These are phyloP conservation scores for Entelexis paramagnoliae DNA, from an alignment of 1,139 yeast genomes.

Conservation along the genomic window DNA sequence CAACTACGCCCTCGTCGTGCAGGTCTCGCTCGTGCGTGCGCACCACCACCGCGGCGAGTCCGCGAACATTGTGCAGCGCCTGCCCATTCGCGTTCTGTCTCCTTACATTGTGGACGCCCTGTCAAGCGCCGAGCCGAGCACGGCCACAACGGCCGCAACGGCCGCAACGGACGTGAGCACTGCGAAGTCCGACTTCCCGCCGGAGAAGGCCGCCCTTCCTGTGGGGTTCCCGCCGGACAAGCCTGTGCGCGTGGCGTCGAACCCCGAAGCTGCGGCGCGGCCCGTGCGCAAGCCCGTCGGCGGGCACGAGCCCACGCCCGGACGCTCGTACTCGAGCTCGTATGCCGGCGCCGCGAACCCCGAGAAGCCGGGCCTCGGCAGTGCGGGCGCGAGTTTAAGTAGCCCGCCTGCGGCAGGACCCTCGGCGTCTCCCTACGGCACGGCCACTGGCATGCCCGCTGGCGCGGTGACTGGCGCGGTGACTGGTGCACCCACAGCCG, in stretches of 20 bases:
- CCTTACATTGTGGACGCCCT: background rate
- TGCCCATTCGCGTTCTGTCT: conserved; percentile 10
- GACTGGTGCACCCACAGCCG: too few species aligned
- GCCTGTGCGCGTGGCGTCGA: background rate
- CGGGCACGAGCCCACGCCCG: background rate
- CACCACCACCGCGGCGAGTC: conserved; percentile 1
- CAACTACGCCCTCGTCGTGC: conserved; percentile 6
- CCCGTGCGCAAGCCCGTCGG: background rate
- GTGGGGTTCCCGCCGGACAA: background rate
- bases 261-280: background rate
- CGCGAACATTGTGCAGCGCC: conserved; percentile 1
- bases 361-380: background rate
- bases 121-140: background rate
- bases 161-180: too few species aligned
- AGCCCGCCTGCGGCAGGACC: too few species aligned
- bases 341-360: too few species aligned
- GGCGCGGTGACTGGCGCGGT: too few species aligned
- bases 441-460: too few species aligned
- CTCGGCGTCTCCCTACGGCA: too few species aligned
- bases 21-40: conserved; percentile 6
- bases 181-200: background rate
- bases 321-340: background rate
- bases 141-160: background rate
- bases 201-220: background rate
- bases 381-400: background rate